These are phyloP conservation scores for Candida schatavii DNA, from an alignment of 805 yeast species.

Conservation along the genomic window DNA sequence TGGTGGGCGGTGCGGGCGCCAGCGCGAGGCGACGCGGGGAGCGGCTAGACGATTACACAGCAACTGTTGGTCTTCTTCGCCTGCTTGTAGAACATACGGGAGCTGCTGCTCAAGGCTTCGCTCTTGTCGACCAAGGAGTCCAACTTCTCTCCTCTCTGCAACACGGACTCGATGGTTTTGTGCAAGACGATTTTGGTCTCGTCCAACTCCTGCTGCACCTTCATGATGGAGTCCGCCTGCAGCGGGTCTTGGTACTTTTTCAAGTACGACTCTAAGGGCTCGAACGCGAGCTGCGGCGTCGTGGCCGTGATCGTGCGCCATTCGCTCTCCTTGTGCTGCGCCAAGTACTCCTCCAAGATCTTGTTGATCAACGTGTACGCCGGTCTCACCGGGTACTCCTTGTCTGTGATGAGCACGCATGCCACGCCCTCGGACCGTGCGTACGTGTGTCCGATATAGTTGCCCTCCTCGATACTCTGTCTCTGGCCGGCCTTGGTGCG, in stretches of 20 bases:
- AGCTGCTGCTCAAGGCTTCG: slow-evolving; percentile 82
- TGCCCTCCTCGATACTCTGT: slow-evolving; percentile 90
- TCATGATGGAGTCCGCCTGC: slow-evolving; percentile 95
- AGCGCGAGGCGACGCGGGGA: too few species aligned
- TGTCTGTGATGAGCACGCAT: slow-evolving; percentile 89
- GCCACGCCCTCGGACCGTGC: slow-evolving; percentile 87
- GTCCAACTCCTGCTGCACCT: slow-evolving; percentile 95
- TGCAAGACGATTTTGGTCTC: slow-evolving; percentile 96
- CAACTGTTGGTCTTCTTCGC: slow-evolving; percentile 91
- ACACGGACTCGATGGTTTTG: slow-evolving; percentile 89
- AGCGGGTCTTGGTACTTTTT: slow-evolving; percentile 92
- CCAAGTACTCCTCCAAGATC: slow-evolving; percentile 83
- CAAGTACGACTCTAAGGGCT: slow-evolving; percentile 65
- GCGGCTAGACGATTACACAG: slow-evolving; percentile 63
- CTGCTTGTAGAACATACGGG: slow-evolving; percentile 94
- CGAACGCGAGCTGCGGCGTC: slow-evolving; percentile 47
- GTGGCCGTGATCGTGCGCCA: slow-evolving; percentile 56
- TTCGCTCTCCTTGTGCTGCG: slow-evolving; percentile 71
- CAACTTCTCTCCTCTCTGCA: slow-evolving; percentile 94
- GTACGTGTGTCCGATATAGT: slow-evolving; percentile 88
- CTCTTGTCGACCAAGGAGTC: slow-evolving; percentile 94
- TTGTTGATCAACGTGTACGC: slow-evolving; percentile 92
- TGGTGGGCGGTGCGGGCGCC: background rate
- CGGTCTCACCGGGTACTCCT: slow-evolving; percentile 95
- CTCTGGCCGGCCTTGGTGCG: slow-evolving; percentile 89